Evolutionary conservation across 202 grass and related monocot genomes (phyloP).

Genomic region (Zoysia matrella): DNA sequence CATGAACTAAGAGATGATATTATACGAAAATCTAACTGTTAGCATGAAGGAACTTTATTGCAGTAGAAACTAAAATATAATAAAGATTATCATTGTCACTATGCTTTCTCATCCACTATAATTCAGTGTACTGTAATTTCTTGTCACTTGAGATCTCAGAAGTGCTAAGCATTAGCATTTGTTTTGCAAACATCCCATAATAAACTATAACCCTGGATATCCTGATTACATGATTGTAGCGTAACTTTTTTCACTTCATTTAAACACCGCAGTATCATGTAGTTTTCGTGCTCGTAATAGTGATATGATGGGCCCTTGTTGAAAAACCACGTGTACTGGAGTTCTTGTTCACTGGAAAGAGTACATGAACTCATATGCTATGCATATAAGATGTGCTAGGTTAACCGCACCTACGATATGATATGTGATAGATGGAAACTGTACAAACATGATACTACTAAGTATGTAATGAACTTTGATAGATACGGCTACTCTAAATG

Average conservation of each 20-base stretch:
- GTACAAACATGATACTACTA: background rate
- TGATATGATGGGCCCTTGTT: slow-evolving; percentile 1
- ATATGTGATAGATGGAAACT: background rate
- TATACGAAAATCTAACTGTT: background rate
- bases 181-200: background rate
- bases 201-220: background rate
- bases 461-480: background rate
- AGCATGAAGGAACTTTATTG: background rate
- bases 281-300: background rate
- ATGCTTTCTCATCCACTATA: background rate
- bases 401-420: background rate
- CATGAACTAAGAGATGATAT: background rate
- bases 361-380: too few species aligned
- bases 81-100: background rate
- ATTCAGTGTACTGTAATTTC: background rate
- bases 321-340: background rate
- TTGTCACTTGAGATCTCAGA: background rate
- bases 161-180: slow-evolving; percentile 2
- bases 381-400: slow-evolving; percentile 17
- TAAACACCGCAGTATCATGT: background rate
- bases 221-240: background rate
- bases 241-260: slow-evolving; percentile 14
- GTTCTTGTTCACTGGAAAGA: background rate
- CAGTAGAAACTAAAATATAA: background rate
- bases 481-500: background rate